Evolutionary conservation across 2,329 filamentous ascomycete species (phyloP).

Genomic region (Aphanoascus verrucosus): DNA sequence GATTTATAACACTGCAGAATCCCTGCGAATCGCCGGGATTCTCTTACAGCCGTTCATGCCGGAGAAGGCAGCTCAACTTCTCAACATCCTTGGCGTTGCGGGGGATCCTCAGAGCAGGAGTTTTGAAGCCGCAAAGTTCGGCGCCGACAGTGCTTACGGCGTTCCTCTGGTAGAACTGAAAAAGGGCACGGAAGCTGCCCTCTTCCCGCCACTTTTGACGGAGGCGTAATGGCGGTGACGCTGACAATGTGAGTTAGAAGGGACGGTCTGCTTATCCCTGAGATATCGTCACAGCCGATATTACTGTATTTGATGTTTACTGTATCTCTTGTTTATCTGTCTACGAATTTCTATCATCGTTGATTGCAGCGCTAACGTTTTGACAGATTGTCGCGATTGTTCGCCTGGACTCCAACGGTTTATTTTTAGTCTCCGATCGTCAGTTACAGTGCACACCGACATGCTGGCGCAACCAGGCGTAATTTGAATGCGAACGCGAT

Average conservation of each 20-base stretch:
- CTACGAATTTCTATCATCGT: not conserved
- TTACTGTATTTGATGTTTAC: too few species aligned
- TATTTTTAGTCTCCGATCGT: not conserved
- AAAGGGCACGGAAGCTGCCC: conserved; percentile 34
- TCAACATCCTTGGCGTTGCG: conserved; percentile 68
- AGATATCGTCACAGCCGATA: too few species aligned
- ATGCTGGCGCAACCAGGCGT: not conserved
- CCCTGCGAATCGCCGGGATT: conserved; percentile 68
- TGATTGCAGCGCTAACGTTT: too few species aligned
- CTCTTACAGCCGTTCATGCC: conserved; percentile 89
- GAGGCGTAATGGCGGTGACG: conserved; percentile 24
- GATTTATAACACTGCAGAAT: conserved; percentile 64
- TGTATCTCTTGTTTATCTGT: not conserved
- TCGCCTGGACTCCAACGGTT: too few species aligned
- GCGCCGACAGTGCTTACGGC: conserved; percentile 62
- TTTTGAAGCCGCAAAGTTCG: conserved; percentile 51
- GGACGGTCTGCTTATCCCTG: too few species aligned
- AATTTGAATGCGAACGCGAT: too few species aligned
- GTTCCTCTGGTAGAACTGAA: conserved; percentile 32
- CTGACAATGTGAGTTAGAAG: not conserved
- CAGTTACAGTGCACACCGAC: too few species aligned
- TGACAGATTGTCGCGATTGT: too few species aligned
- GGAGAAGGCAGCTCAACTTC: conserved; percentile 56
- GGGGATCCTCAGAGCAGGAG: conserved; percentile 44
- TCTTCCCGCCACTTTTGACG: conserved; percentile 43